A percentile compares a stretch with the other conserved stretches of the same genome.
Evolutionary conservation across 1,284 basidiomycete species (phyloP).

Genomic region (Pterulicium gracile): DNA sequence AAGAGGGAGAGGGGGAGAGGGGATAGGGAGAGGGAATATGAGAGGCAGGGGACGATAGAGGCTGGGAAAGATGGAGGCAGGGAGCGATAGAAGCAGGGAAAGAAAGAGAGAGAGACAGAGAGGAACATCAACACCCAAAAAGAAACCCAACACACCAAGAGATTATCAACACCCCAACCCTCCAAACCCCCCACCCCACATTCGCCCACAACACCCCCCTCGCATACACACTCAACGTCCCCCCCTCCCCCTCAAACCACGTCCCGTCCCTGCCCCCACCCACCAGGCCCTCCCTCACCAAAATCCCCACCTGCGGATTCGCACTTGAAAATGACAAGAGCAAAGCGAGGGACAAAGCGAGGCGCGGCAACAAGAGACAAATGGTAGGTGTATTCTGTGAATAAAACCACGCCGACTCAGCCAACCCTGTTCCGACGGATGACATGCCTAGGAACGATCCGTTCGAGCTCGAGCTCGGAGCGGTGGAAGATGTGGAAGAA

Average conservation of each 20-base stretch:
- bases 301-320: constrained; percentile 32
- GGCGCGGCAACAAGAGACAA: constrained; percentile 67
- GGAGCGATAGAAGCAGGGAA: too few relatives aligned
- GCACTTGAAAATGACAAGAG: constrained; percentile 54
- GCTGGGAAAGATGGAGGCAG: too few relatives aligned
- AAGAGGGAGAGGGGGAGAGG: too few relatives aligned
- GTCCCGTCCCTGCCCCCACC: constrained; percentile 57
- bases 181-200: constrained; percentile 66
- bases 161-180: constrained; percentile 47
- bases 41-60: too few relatives aligned
- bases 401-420: constrained; percentile 71
- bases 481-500: too few relatives aligned
- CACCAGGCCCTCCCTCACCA: constrained; percentile 36
- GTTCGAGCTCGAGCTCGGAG: too few relatives aligned
- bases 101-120: too few relatives aligned
- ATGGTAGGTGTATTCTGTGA: constrained; percentile 75
- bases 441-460: too few relatives aligned
- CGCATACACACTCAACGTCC: constrained; percentile 62
- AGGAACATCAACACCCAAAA: constrained; percentile 2
- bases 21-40: too few relatives aligned
- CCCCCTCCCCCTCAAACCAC: constrained; percentile 54
- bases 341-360: constrained; percentile 58
- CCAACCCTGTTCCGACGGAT: constrained; percentile 32
- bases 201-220: constrained; percentile 67
- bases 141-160: constrained; percentile 39